Base-by-base conservation (phyloP, 2,329 filamentous ascomycete genomes). In the Fusarium staphyleae region DNA sequence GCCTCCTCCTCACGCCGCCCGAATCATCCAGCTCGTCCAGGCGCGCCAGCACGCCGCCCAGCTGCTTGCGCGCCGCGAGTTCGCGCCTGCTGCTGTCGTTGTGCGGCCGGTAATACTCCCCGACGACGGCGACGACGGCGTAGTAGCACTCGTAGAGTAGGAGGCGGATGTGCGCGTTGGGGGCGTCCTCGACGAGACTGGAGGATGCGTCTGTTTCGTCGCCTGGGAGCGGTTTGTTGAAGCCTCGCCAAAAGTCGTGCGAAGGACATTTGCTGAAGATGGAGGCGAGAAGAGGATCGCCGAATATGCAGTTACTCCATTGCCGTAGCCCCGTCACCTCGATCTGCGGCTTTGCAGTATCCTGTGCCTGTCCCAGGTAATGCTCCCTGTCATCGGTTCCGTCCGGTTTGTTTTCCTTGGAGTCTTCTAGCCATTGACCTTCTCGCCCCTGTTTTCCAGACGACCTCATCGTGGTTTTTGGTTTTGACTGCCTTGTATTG, bases 101-200 rank as follows among this genome's bases (percentile, higher is more conserved):
- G 3, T 73, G 72, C 2, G 81, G 80, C 2, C 81, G 75, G 63
- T 84, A 85, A 63, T 84, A 84, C 55, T 83, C 81, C 26, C 70
- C 74, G 3, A 85, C 82, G 5, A 87, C 77, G 32, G 73, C 69
- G 4, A 78, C 76, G 1, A 80, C 72, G 3, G 81, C 78, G 57
- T 85, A 81, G 65, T 84, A 86, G 63, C 81, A 83, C 56, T 81
- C 77, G 69, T 87, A 87, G 3, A 87, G 68, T 2, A 86, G 68
- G 6, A 84, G 63, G 10, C 83, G 76, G 3, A 77, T 69, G n/a
- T 71, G 63, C 0, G 75, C 76, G 50, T 76, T 75, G n/a, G 72
- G 70, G 15, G 66, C 64, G 52, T 79, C 77, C 36, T 81, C 76
- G 36, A 82, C 70, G 2, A 78, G 55, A 28, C 34, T 67, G 35